Percentiles rank a stretch among this genome's conserved stretches.
These are phyloP conservation scores for Lactarius akahatsu DNA, from an alignment of 768 basidiomycete genomes.

Conservation along the genomic window DNA sequence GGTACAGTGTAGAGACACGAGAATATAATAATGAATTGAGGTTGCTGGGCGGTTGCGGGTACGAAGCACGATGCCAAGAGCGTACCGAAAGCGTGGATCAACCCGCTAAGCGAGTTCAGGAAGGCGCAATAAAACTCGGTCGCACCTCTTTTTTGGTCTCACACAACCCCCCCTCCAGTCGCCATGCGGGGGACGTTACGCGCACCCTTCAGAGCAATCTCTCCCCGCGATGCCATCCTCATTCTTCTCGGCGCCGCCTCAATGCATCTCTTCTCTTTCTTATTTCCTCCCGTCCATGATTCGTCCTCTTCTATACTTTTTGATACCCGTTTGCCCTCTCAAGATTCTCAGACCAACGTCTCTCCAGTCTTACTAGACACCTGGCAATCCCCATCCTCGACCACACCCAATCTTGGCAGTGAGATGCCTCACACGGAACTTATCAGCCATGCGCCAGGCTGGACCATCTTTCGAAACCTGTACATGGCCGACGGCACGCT, in stretches of 20 bases:
- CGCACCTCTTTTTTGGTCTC: neutral
- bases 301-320: conserved; percentile 14
- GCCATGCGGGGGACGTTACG: neutral
- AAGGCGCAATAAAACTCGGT: neutral
- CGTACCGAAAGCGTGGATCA: neutral
- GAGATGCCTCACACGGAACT: conserved; percentile 54
- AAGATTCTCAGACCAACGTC: conserved; percentile 4
- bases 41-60: neutral
- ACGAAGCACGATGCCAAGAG: neutral
- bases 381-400: neutral
- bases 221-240: conserved; percentile 58
- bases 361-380: neutral
- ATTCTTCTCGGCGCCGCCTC: conserved; percentile 55
- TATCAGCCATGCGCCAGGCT: conserved; percentile 70
- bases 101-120: neutral
- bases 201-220: conserved; percentile 36
- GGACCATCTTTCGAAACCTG: conserved; percentile 80
- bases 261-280: conserved; percentile 52
- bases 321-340: conserved; percentile 31
- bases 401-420: neutral
- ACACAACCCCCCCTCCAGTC: neutral
- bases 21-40: too few relatives aligned
- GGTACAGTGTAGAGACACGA: neutral
- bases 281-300: conserved; percentile 32
- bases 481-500: conserved; percentile 86